phyloP scores from a whole-genome alignment of 768 basidiomycete species.

The Harrya chromipes region DNA sequence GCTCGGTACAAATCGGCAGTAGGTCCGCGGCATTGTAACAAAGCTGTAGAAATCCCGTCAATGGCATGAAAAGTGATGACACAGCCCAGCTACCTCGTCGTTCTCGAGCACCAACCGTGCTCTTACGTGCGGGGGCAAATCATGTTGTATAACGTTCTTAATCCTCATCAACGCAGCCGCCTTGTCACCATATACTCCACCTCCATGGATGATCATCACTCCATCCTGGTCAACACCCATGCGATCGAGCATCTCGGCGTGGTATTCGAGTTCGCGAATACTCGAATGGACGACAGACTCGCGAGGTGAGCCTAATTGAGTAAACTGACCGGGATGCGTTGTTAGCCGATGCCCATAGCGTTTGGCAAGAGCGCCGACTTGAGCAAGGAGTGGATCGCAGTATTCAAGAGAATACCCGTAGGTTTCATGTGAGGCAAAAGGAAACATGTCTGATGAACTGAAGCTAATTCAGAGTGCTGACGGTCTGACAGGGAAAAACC shows the following conservation, averaged over 20 bases:
- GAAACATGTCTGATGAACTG: slow-evolving; percentile 86
- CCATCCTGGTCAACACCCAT: slow-evolving; percentile 83
- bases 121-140: slow-evolving; percentile 62
- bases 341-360: slow-evolving; percentile 78
- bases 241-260: slow-evolving; percentile 81
- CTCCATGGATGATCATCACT: slow-evolving; percentile 87
- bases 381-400: slow-evolving; percentile 51
- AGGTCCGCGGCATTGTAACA: slow-evolving; percentile 91
- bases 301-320: slow-evolving; percentile 77
- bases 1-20: slow-evolving; percentile 81
- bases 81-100: slow-evolving; percentile 60
- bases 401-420: slow-evolving; percentile 83
- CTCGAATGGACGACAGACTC: slow-evolving; percentile 71
- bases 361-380: slow-evolving; percentile 64
- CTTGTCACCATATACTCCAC: slow-evolving; percentile 85
- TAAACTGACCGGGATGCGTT: slow-evolving; percentile 86
- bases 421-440: slow-evolving; percentile 78
- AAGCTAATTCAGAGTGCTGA: background rate
- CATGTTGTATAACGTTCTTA: slow-evolving; percentile 59
- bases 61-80: background rate
- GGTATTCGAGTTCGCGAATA: slow-evolving; percentile 80
- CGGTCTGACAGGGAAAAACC: background rate
- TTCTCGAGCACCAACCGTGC: slow-evolving; percentile 87
- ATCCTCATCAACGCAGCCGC: slow-evolving; percentile 64
- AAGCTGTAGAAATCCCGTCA: slow-evolving; percentile 36